A percentile compares a stretch with the other conserved stretches of the same genome.
Evolutionary conservation across 2,329 filamentous ascomycete genomes (phyloP).

Genomic region (Orbilia brochopaga): DNA sequence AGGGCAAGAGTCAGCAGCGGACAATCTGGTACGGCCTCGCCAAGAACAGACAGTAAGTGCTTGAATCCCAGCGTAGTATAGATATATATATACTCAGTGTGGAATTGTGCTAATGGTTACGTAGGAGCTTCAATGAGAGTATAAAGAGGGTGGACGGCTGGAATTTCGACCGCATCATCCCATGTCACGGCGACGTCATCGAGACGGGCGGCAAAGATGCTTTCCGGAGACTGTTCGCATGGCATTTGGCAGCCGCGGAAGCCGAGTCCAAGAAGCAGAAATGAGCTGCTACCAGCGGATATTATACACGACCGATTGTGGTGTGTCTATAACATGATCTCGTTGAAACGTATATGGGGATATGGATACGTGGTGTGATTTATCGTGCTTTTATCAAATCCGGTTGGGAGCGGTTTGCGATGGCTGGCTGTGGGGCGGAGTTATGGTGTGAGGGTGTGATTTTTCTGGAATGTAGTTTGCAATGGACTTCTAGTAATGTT

Average conservation of each 20-base stretch:
- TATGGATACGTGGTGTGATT: too few species aligned
- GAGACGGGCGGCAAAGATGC: slow-evolving; percentile 75
- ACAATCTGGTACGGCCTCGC: slow-evolving; percentile 75
- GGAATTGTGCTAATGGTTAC: slow-evolving; percentile 9
- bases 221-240: slow-evolving; percentile 73
- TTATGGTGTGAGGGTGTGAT: too few species aligned
- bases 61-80: neutral
- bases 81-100: neutral
- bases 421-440: too few species aligned
- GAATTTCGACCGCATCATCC: slow-evolving; percentile 85
- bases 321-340: neutral
- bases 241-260: slow-evolving; percentile 42
- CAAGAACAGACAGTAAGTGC: slow-evolving; percentile 63
- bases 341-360: too few species aligned
- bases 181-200: slow-evolving; percentile 91
- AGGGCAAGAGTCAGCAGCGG: slow-evolving; percentile 75
- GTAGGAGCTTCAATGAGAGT: slow-evolving; percentile 70
- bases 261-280: slow-evolving; percentile 28
- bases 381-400: too few species aligned
- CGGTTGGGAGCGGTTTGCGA: too few species aligned
- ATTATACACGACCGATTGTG: neutral
- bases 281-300: too few species aligned
- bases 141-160: slow-evolving; percentile 73
- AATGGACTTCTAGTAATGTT: too few species aligned
- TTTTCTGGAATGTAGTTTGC: too few species aligned